Evolutionary conservation across 1,284 basidiomycete genomes (phyloP).

Genomic region (Tilletia indica): DNA sequence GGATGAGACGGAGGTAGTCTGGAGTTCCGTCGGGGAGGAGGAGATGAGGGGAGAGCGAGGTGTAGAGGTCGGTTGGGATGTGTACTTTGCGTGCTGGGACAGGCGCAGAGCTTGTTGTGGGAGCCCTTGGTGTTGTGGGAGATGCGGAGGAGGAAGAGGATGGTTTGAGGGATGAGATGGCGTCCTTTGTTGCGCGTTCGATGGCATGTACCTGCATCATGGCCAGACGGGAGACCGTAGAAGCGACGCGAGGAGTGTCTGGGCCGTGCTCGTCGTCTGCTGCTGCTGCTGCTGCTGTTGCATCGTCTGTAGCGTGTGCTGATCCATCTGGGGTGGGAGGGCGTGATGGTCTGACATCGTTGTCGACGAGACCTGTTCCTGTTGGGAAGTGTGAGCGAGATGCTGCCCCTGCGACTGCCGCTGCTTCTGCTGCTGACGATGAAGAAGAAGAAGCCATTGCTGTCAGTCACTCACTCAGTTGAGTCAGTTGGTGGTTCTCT

Average conservation of each 20-base stretch:
- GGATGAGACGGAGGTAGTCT: constrained; percentile 89
- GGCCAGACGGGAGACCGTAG: background rate
- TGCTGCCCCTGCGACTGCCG: constrained; percentile 6
- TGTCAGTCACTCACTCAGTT: no score
- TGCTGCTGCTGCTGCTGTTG: background rate
- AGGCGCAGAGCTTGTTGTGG: no score
- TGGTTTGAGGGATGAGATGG: background rate
- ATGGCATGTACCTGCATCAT: background rate
- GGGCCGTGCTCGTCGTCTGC: background rate
- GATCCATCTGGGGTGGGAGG: background rate
- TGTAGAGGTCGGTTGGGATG: constrained; percentile 59
- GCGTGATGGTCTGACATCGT: constrained; percentile 9
- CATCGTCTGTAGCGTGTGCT: background rate
- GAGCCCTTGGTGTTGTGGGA: background rate
- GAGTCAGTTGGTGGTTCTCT: no score
- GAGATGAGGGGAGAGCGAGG: constrained; percentile 68
- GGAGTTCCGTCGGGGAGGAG: constrained; percentile 72
- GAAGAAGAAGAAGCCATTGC: background rate
- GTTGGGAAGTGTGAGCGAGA: constrained; percentile 10
- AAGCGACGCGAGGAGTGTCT: background rate
- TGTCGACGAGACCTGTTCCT: constrained; percentile 13
- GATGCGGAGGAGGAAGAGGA: background rate
- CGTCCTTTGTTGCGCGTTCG: background rate
- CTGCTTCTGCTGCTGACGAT: background rate
- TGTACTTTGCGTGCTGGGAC: background rate